Conservation (phyloP, 805 yeast genomes). For the Myxozyma udenii region DNA sequence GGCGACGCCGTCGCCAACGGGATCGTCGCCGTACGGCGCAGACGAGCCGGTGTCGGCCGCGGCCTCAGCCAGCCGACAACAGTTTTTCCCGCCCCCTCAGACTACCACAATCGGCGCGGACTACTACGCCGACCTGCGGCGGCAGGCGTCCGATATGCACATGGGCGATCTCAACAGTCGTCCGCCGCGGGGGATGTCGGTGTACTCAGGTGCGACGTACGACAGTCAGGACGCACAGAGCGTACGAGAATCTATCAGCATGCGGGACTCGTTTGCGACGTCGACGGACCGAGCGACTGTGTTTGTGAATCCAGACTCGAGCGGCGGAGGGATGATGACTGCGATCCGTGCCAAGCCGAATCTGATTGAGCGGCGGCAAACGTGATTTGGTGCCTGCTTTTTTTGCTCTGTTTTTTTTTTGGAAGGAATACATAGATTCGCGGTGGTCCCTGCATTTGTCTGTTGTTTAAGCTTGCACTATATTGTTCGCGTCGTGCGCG, state of each 20-base stretch:
- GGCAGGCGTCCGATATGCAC: background rate
- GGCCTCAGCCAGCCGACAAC: too few relatives aligned
- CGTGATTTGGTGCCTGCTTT: background rate
- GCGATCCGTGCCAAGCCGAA: slow-evolving; percentile 76
- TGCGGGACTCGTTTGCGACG: slow-evolving; percentile 39
- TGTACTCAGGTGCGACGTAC: slow-evolving; percentile 24
- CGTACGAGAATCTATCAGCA: slow-evolving; percentile 37
- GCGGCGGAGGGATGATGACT: slow-evolving; percentile 46
- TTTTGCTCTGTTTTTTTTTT: too few relatives aligned
- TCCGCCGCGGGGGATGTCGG: slow-evolving; percentile 15
- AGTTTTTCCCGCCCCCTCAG: background rate
- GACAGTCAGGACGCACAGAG: slow-evolving; percentile 22
- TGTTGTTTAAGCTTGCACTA: too few relatives aligned
- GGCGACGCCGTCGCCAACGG: background rate
- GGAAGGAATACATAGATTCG: too few relatives aligned
- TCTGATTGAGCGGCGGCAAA: slow-evolving; percentile 43
- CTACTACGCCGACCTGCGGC: background rate
- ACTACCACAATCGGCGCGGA: background rate
- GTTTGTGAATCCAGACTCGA: slow-evolving; percentile 40
- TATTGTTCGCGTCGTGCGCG: too few relatives aligned
- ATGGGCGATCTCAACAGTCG: background rate
- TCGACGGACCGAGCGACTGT: slow-evolving; percentile 47
- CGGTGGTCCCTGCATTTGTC: too few relatives aligned
- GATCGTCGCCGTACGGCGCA: background rate
- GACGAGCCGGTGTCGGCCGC: too few relatives aligned